phyloP scores from a whole-genome alignment of 2,329 filamentous ascomycete genomes.

The Talaromyces sp. region DNA sequence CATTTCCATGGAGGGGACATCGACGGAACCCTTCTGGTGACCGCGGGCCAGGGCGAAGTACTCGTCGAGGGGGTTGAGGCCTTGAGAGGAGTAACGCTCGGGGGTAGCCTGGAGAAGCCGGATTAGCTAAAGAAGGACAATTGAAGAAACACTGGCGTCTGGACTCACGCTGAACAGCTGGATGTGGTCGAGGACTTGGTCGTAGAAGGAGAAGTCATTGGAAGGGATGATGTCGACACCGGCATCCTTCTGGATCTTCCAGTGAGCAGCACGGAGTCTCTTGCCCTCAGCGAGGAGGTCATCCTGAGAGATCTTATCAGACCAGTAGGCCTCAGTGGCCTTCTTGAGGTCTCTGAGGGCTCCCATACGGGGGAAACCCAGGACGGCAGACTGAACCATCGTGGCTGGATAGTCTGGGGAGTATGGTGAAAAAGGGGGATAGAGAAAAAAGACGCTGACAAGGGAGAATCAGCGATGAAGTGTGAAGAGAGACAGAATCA shows the following conservation, averaged over 20 bases:
- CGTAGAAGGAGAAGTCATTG: constrained; percentile 99
- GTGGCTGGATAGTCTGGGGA: constrained; percentile 1
- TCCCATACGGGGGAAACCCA: constrained; percentile 99
- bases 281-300: constrained; percentile 93
- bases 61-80: constrained; percentile 83
- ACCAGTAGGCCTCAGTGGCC: constrained; percentile 98
- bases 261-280: constrained; percentile 93
- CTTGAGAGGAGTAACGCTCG: constrained; percentile 87
- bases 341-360: constrained; percentile 99
- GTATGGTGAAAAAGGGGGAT: neutral
- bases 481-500: neutral
- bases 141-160: neutral
- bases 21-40: constrained; percentile 75
- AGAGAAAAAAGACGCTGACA: neutral
- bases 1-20: constrained; percentile 65
- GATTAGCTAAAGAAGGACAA: constrained; percentile 14
- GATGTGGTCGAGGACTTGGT: constrained; percentile 96
- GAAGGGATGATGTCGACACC: constrained; percentile 96
- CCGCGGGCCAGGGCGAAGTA: constrained; percentile 99
- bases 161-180: constrained; percentile 86
- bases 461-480: neutral
- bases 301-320: constrained; percentile 84
- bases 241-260: constrained; percentile 99
- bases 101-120: constrained; percentile 65
- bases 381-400: constrained; percentile 54